Evolutionary conservation across 768 basidiomycete species (phyloP).

Genomic region (Leccinum broughii): DNA sequence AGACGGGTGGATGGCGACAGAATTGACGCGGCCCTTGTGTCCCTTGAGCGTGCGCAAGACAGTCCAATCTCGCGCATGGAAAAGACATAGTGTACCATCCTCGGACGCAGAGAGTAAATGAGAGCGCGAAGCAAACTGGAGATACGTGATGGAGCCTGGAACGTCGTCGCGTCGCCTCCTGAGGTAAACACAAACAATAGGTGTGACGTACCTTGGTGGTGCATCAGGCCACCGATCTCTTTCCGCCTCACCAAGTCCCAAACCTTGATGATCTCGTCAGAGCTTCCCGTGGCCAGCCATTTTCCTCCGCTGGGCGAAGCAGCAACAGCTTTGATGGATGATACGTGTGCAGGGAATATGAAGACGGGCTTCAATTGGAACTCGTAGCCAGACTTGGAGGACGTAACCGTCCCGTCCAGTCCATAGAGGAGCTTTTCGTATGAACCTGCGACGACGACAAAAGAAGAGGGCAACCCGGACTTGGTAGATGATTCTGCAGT

Average conservation of each 20-base stretch:
- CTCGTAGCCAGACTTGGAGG: constrained; percentile 30
- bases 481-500: constrained; percentile 3
- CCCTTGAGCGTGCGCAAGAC: constrained; percentile 87
- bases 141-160: constrained; percentile 87
- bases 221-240: constrained; percentile 93
- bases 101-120: constrained; percentile 91
- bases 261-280: constrained; percentile 96
- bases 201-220: constrained; percentile 75
- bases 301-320: constrained; percentile 89
- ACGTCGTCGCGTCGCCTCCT: not conserved
- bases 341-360: constrained; percentile 96
- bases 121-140: constrained; percentile 83
- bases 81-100: constrained; percentile 87
- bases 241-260: constrained; percentile 93
- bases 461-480: constrained; percentile 51
- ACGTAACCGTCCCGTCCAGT: constrained; percentile 61
- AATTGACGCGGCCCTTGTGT: constrained; percentile 91
- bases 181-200: not conserved
- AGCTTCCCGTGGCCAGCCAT: constrained; percentile 93
- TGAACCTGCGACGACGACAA: constrained; percentile 88
- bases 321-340: constrained; percentile 87
- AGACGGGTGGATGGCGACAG: constrained; percentile 87
- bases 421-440: constrained; percentile 98
- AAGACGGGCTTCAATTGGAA: constrained; percentile 75
- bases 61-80: constrained; percentile 92